Evolutionary conservation across 495 filamentous ascomycete species (phyloP), one percentile per base, ranked within the genome.

Genomic region (Xylaria venustula): DNA sequence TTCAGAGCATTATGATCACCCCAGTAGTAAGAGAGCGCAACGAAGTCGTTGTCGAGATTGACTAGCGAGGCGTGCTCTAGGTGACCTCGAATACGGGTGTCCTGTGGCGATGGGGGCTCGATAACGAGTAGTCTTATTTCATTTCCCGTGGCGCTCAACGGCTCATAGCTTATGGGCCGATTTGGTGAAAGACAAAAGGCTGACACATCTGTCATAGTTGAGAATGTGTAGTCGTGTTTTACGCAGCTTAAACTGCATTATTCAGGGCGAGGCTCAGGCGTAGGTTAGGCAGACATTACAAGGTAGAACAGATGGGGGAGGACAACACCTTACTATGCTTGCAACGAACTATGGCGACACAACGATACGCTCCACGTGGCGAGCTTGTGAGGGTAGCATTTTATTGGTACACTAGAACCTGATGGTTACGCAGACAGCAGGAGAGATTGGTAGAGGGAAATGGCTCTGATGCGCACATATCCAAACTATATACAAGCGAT

Each of bases 331-430:
- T 15, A 40, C 37, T 40, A 37, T 20, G 34, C 44, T 32, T 14
- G 45, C 22, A 14, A 58, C 34, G 47, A 58, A 36, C 15, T 20
- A 25, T 14, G 25, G 5, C 2, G 19, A 26, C 12, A 34, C 30
- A 28, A 50, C 26, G 15, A 58, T 48, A 58, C 56, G 56, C 28
- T 58, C 56, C 56, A 58, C 56, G 56, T 58, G 56, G 34, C 56
- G 44, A 8, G 22, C 23, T 25, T 2, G 3, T 7, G 36, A 50
- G 22, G 56, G 56, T 58, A 32, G 36, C n/a, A 58, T 20, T 32
- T 45, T 34, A 49, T 19, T 37, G 25, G 26, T 0, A 23, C 30
- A 47, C n/a, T 58, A 44, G 17, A 23, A 42, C n/a, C 32, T 9
- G 25, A 15, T 22, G 28, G 17, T 28, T 34, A 19, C 23, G 14